These are phyloP conservation scores for Fagus crenata DNA, from an alignment of 306 rosid genomes.

Conservation along the genomic window DNA sequence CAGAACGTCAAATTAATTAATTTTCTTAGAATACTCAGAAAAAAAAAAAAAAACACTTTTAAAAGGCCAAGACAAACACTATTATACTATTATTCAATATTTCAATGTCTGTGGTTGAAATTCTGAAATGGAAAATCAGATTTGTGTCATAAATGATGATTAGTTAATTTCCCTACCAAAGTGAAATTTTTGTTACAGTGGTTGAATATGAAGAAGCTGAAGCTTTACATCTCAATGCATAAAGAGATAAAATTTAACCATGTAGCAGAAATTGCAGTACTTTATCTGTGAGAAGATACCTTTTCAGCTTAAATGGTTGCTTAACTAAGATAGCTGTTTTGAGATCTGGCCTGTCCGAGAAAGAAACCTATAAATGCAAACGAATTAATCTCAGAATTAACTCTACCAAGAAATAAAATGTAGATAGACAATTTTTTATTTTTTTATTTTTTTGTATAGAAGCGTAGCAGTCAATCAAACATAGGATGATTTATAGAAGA, in stretches of 20 bases:
- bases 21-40: too few relatives aligned
- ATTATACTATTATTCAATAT: too few relatives aligned
- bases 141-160: too few relatives aligned
- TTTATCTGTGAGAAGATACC: not conserved
- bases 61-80: too few relatives aligned
- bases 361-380: not conserved
- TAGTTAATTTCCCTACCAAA: too few relatives aligned
- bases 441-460: not conserved
- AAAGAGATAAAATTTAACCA: not conserved
- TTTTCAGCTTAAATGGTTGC: conserved; percentile 2
- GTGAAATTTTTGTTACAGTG: not conserved
- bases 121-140: too few relatives aligned
- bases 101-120: too few relatives aligned
- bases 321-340: not conserved
- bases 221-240: not conserved
- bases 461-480: not conserved
- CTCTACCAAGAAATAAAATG: not conserved
- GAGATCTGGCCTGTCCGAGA: not conserved
- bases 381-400: not conserved
- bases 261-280: not conserved
- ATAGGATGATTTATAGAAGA: not conserved
- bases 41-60: too few relatives aligned
- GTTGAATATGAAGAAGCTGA: not conserved
- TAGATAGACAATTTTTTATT: not conserved
- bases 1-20: too few relatives aligned